Base-by-base conservation (phyloP, 2,329 filamentous ascomycete species). In the Xylaria sp. region DNA sequence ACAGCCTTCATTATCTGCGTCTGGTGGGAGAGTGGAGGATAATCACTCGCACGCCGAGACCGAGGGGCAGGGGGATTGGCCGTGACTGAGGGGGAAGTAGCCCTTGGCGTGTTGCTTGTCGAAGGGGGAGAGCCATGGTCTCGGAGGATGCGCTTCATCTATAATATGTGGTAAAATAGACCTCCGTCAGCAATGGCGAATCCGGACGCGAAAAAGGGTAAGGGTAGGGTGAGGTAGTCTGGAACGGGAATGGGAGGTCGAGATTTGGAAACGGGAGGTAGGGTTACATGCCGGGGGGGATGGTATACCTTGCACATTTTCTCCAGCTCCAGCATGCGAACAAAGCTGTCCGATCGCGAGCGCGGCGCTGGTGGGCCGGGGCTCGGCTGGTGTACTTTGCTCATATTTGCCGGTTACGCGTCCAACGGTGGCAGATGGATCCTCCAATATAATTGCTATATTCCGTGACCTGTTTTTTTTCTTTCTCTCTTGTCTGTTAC, bases 271-370 rank as follows among this genome's bases (percentile, higher is more conserved):
- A 58, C 59, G 61, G 55, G 63, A 66, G 73, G 68, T 63, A 71
- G 73, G 75, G 75, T 77, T 72, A 72, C 74, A 76, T 78, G 75
- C 74, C 73, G 72, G 74, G 69, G 55, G 44, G 25, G 41, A n/a
- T 69, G 65, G 76, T 82, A 81, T 81, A 89, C 88, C 85, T 87
- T 88, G 78, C 82, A 84, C 76, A 82, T 83, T 76, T 85, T 87
- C 76, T 90, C 88, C 61, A 89, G 79, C 73, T 89, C 86, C 58
- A 89, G 81, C 87, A 90, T 89, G 68, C 82, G 83, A 77, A 88
- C 83, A 72, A 89, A 84, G 77, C 84, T 88, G 75, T 84, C 83
- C 59, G 71, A 73, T 58, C 71, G 69, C 64, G 66, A 69, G 70
- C 82, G 81, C 73, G 81, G 80, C 61, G 79, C 73, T 44, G 71